phyloP scores from a whole-genome alignment of 2,329 filamentous ascomycete species.

The Microdochium trichocladiopsis region DNA sequence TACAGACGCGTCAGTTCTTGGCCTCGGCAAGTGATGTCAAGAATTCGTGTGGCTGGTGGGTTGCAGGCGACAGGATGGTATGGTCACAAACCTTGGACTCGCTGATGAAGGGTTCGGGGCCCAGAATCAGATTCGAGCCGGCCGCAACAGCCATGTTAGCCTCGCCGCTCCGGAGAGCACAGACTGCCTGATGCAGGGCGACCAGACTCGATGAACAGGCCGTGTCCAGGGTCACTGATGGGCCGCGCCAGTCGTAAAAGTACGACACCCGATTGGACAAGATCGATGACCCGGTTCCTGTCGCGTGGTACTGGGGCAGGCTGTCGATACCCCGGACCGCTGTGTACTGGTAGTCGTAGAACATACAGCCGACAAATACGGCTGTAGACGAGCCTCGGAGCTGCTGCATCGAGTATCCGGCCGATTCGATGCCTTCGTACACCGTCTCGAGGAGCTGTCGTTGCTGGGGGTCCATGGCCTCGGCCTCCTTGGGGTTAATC shows the following conservation, averaged over 20 bases:
- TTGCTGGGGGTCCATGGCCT: no score
- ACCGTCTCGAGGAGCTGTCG: no score
- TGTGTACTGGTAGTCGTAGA: no score
- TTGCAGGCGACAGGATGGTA: constrained; percentile 21
- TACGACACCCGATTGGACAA: constrained; percentile 11
- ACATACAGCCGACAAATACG: background rate
- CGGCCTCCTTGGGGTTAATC: no score
- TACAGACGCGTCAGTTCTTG: background rate
- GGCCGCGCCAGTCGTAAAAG: constrained; percentile 13
- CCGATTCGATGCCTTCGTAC: no score
- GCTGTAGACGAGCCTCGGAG: no score
- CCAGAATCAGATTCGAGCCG: constrained; percentile 11
- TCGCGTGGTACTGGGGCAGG: constrained; percentile 8
- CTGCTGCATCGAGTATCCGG: no score
- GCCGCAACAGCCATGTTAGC: constrained; percentile 5
- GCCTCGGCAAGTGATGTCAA: background rate
- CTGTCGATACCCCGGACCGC: background rate
- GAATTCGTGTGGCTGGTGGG: background rate
- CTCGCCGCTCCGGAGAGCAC: constrained; percentile 14
- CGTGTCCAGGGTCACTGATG: constrained; percentile 24
- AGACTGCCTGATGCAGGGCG: constrained; percentile 23
- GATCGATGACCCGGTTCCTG: constrained; percentile 6
- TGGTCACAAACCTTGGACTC: constrained; percentile 6
- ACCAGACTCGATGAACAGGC: constrained; percentile 25
- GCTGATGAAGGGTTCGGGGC: constrained; percentile 1